A percentile compares a stretch with the other conserved stretches of the same genome.
These are phyloP conservation scores for Bacterosira constricta DNA, from an alignment of 108 stramenopile genomes.

Conservation along the genomic window DNA sequence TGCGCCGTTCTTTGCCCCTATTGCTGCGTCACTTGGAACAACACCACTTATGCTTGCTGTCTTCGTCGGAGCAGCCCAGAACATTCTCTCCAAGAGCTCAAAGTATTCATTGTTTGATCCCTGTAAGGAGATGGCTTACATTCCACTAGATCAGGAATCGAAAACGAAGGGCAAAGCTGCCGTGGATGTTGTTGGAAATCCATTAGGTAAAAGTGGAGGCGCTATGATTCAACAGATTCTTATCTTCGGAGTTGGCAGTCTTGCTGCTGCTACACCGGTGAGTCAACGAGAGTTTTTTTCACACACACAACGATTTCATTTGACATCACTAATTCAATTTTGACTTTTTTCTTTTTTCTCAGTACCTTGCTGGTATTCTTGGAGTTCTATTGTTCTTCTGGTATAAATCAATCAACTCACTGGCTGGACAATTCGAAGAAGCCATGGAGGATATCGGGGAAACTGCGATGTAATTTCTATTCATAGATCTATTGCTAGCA, in stretches of 20 bases:
- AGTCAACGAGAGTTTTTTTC: conserved; percentile 8
- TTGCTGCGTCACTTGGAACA: conserved; percentile 73
- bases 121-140: conserved; percentile 99
- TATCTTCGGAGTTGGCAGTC: conserved; percentile 90
- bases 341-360: neutral
- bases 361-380: conserved; percentile 81
- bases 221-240: conserved; percentile 94
- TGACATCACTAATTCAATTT: conserved; percentile 44
- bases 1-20: no score
- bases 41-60: conserved; percentile 96
- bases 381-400: conserved; percentile 72
- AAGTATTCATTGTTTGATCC: conserved; percentile 98
- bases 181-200: conserved; percentile 97
- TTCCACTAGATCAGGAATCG: conserved; percentile 95
- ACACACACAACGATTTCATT: neutral
- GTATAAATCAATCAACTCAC: conserved; percentile 76
- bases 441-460: conserved; percentile 68
- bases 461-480: neutral
- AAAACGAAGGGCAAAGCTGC: conserved; percentile 99
- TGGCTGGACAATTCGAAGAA: conserved; percentile 81
- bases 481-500: neutral
- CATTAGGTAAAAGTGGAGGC: conserved; percentile 96
- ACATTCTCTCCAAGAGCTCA: conserved; percentile 92
- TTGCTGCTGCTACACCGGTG: conserved; percentile 87
- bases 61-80: conserved; percentile 94